Base-by-base conservation (phyloP, 139 green algal genomes). In the Auxenochlorella pyrenoidosa region DNA sequence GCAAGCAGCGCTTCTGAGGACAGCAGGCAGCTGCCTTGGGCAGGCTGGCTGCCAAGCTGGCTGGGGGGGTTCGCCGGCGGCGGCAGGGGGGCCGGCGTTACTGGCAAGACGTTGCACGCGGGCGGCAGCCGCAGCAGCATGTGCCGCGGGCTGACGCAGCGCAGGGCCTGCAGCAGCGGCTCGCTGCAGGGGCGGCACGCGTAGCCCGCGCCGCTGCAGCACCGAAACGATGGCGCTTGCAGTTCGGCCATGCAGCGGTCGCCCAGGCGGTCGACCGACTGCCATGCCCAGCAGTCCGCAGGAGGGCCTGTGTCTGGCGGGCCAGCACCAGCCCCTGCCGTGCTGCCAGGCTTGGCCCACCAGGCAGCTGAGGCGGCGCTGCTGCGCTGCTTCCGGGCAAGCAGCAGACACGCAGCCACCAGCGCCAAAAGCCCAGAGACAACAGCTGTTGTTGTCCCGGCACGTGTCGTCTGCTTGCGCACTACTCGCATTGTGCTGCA, bases 221-320 rank as follows among this genome's bases (percentile, higher is more conserved):
- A 75, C n/a, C 44, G 15, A n/a, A 43, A 75, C 28, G 68, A 15
- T 24, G 32, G n/a, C 8, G 0, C 68, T 41, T 24, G n/a, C 4
- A 75, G 68, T 12, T 75, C 68, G n/a, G n/a, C n/a, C 68, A 75
- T 75, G 68, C 68, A 75, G 28, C 68, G 68, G n/a, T 75, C 68
- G n/a, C 6, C 6, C 32, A 75, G 68, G 15, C 68, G 6, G 34
- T 44, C 10, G n/a, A 41, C 68, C 32, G 68, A n/a, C 15, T 24
- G 3, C 68, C 68, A 75, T 3, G n/a, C n/a, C 28, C 22, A 41
- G n/a, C 68, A 75, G 68, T 3, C 24, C 6, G 28, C 68, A 75
- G n/a, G 68, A 3, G 68, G n/a, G 2, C 15, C 16, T 22, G 54
- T 13, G 22, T 63, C 54, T 75, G 32, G n/a, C 68, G 4, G 6